Conservation (phyloP, 2,329 filamentous ascomycete genomes). For the Colletotrichum neosansevieriae region DNA sequence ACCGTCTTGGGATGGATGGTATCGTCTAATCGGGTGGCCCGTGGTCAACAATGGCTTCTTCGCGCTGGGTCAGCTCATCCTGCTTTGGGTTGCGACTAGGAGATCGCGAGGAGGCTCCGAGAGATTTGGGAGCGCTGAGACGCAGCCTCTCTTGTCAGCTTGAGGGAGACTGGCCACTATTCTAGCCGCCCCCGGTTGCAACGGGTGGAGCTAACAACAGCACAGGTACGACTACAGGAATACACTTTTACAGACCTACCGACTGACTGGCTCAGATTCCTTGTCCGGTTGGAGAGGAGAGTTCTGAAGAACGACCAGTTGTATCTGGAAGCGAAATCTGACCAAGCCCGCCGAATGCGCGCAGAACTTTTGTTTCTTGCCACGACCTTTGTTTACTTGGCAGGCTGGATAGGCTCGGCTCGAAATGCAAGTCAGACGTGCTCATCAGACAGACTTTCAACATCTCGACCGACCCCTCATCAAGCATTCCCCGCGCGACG, state of each 20-base stretch:
- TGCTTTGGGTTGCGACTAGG: neutral
- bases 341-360: neutral
- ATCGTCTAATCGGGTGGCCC: conserved; percentile 28
- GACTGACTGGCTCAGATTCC: neutral
- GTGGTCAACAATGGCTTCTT: conserved; percentile 13
- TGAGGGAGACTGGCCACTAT: too few relatives aligned
- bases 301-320: neutral
- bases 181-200: too few relatives aligned
- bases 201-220: too few relatives aligned
- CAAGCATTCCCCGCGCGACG: conserved; percentile 13
- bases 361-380: neutral
- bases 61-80: neutral
- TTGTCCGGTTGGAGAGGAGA: too few relatives aligned
- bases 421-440: neutral
- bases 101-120: neutral
- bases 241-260: too few relatives aligned
- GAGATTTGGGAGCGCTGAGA: neutral
- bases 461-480: conserved; percentile 1
- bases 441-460: neutral
- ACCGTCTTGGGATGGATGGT: conserved; percentile 15
- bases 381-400: neutral
- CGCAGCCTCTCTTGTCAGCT: neutral
- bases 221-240: too few relatives aligned
- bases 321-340: neutral
- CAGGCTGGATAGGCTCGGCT: neutral